These are phyloP conservation scores for Castanopsis chinensis DNA, from an alignment of 306 rosid species.

Conservation along the genomic window DNA sequence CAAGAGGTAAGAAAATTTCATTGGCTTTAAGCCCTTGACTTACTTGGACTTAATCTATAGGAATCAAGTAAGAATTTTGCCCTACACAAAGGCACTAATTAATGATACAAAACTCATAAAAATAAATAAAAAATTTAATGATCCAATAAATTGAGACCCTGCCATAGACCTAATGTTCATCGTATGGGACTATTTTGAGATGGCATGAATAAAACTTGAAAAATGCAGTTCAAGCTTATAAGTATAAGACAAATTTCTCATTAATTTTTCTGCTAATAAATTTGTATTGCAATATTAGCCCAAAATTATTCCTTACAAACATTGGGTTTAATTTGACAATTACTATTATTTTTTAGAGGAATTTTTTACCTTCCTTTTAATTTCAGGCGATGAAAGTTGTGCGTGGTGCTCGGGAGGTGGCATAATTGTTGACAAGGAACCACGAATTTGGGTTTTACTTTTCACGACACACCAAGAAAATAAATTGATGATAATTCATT, in stretches of 20 bases:
- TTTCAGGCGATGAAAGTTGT: slow-evolving; percentile 49
- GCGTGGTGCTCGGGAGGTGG: slow-evolving; percentile 9
- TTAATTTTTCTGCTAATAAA: no score
- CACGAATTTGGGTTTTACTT: background rate
- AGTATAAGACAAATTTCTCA: no score
- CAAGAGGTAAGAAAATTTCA: slow-evolving; percentile 31
- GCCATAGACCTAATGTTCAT: no score
- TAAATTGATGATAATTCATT: background rate
- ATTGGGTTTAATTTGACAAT: background rate
- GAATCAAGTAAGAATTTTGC: background rate
- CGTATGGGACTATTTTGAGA: no score
- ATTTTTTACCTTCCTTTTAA: slow-evolving; percentile 3
- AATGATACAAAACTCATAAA: no score
- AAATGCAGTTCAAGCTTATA: no score
- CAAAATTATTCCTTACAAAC: no score
- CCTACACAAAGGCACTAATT: no score
- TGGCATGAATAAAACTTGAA: no score
- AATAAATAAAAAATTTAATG: no score
- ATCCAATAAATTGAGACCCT: no score
- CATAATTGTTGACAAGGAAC: slow-evolving; percentile 7
- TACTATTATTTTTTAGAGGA: background rate
- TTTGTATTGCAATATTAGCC: no score
- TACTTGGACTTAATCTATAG: background rate
- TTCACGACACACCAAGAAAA: background rate
- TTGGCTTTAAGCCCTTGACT: background rate